phyloP scores from a whole-genome alignment of 2,329 filamentous ascomycete genomes.

The Claviceps quebecensis region DNA sequence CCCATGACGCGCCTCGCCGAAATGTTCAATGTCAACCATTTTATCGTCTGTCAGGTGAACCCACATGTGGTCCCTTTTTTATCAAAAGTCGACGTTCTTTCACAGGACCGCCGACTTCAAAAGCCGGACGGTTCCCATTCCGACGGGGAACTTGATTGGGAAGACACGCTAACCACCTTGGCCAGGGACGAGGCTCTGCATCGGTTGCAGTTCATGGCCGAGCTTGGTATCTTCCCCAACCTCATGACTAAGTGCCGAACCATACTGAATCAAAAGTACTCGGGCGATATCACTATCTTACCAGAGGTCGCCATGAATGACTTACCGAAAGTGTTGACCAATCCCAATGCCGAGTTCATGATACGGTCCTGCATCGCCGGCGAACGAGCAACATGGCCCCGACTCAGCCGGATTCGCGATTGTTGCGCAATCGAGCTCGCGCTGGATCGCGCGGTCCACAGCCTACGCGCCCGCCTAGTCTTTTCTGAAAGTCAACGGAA shows the following conservation, averaged over 20 bases:
- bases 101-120: slow-evolving; percentile 18
- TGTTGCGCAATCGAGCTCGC: slow-evolving; percentile 81
- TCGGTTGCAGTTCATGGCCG: slow-evolving; percentile 64
- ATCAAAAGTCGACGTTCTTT: slow-evolving; percentile 52
- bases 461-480: slow-evolving; percentile 51
- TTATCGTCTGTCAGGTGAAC: slow-evolving; percentile 94
- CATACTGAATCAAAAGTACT: slow-evolving; percentile 80
- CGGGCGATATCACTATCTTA: slow-evolving; percentile 87
- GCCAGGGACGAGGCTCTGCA: slow-evolving; percentile 71
- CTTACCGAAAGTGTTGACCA: slow-evolving; percentile 63
- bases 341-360: slow-evolving; percentile 83
- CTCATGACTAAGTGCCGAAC: slow-evolving; percentile 64
- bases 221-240: slow-evolving; percentile 69
- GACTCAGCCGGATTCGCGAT: slow-evolving; percentile 71
- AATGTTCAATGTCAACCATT: slow-evolving; percentile 97
- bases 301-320: slow-evolving; percentile 64
- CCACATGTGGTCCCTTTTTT: slow-evolving; percentile 86
- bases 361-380: slow-evolving; percentile 60
- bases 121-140: slow-evolving; percentile 12
- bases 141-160: slow-evolving; percentile 37
- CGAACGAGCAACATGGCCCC: slow-evolving; percentile 84
- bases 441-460: slow-evolving; percentile 60
- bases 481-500: slow-evolving; percentile 54
- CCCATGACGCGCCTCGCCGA: slow-evolving; percentile 81
- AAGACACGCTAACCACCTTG: slow-evolving; percentile 54